Base-by-base conservation (phyloP, 129 eudicot species). In the Sambucus nigra region DNA sequence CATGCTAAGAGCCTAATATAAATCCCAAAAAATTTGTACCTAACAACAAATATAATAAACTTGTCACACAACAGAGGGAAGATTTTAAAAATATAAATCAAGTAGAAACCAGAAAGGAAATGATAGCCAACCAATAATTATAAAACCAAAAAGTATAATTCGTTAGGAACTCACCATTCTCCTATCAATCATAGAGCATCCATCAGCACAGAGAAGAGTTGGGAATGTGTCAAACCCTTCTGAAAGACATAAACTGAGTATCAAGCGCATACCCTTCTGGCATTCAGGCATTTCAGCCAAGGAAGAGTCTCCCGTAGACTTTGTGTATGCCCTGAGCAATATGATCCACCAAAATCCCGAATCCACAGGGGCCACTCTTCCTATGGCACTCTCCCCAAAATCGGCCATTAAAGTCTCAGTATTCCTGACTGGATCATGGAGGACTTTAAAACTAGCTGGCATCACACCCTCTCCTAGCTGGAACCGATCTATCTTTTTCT, bases 331-430 rank as follows among this genome's bases (percentile, higher is more conserved):
- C 35, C 95, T 65, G 14, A 91, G 94, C 55, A 91, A 70, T 60
- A 91, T 81, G 40, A 91, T 91, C 98, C 95, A 91, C 98, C 98
- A 91, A 71, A 91, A 91, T 12, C 98, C 98, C 17, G 95, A 85
- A 46, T 91, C 98, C 21, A 91, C 77, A 7, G 95, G 98, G 2
- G 98, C 98, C 72, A 91, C 95, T 72, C 98, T 84, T 35, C 98
- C 98, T 5, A 87, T 87, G 25, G 96, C 94, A 72, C 87, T 87
- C 77, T 83, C 96, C 47, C 96, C 98, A 68, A 91, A 91, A 76
- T 91, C 98, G 2, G 98, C 95, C 33, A 85, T 74, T 54, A 91
- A 38, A 18, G 95, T 91, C 74, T 91, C 98, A 0, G 84, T 70
- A 71, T 85, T 81, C 31, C 86, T 77, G 42, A 66, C 64, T 3